phyloP scores from a whole-genome alignment of 2,329 filamentous ascomycete genomes.

The Trichocomaceae sp. region DNA sequence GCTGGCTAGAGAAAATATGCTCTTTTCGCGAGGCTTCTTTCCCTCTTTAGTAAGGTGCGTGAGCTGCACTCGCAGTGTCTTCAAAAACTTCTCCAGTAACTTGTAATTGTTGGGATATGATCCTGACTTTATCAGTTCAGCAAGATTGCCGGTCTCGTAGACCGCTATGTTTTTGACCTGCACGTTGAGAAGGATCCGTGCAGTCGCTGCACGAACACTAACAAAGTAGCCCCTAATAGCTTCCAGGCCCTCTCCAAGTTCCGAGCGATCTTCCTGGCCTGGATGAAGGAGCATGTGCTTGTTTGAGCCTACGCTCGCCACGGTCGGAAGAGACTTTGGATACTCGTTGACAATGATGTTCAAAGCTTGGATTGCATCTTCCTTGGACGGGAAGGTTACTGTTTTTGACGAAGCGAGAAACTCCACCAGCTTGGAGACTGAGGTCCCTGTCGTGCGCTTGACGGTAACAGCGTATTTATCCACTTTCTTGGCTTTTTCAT shows the following conservation, averaged over 20 bases:
- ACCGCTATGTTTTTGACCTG: constrained; percentile 57
- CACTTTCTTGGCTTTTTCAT: constrained; percentile 31
- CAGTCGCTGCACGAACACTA: constrained; percentile 54
- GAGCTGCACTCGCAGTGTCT: constrained; percentile 34
- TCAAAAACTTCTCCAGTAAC: constrained; percentile 40
- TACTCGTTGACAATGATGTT: constrained; percentile 52
- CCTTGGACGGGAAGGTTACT: constrained; percentile 38
- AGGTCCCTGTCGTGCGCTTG: constrained; percentile 28
- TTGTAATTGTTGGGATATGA: neutral
- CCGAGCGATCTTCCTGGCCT: constrained; percentile 43
- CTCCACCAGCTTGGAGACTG: constrained; percentile 38
- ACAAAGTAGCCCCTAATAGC: constrained; percentile 57
- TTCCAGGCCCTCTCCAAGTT: constrained; percentile 48
- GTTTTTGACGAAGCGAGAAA: constrained; percentile 36
- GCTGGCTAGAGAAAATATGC: constrained; percentile 43
- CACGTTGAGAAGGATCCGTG: constrained; percentile 54
- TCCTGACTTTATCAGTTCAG: neutral
- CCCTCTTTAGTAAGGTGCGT: constrained; percentile 36
- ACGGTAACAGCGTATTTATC: constrained; percentile 33
- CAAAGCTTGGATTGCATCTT: constrained; percentile 50
- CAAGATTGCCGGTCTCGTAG: constrained; percentile 39
- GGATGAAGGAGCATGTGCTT: constrained; percentile 44
- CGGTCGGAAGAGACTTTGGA: constrained; percentile 37
- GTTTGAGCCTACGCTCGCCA: constrained; percentile 47
- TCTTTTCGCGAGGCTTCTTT: constrained; percentile 42